Base-by-base conservation (phyloP, 2,329 filamentous ascomycete genomes). In the Pleomassaria siparia region DNA sequence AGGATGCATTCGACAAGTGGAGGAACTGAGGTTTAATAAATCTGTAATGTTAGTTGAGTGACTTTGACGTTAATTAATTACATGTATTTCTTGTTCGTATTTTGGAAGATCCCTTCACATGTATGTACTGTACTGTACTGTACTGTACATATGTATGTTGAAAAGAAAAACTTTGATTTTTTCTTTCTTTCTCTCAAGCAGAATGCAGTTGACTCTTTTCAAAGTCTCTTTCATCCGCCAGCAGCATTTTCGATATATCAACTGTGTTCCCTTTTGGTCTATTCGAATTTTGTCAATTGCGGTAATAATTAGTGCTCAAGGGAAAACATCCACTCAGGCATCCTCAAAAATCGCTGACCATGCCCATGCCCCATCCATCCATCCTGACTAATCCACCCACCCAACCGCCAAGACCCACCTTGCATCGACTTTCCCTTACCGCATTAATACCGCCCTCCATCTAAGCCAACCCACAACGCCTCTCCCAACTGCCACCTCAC, bases 1-100 rank as follows among this genome's bases (percentile, higher is more conserved):
- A 80, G 45, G 85, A 88, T 51, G 84, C 86, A 2, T 89, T 91
- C 60, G 77, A 79, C 64, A 78, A 74, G 46, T 80, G 85, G 54
- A 63, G 70, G 25, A 53, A 26, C 6, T 40, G 15, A 35, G 11
- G 13, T n/a, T 12, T 4, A 30, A 13, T 30, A 30, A 30, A 30
- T 30, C 11, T 30, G n/a, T n/a, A n/a, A n/a, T n/a, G n/a, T n/a
- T n/a, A n/a, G n/a, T n/a, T n/a, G n/a, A n/a, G n/a, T n/a, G n/a
- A n/a, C n/a, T n/a, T n/a, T n/a, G n/a, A 8, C 12, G 12, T 28
- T 8, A 32, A 32, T 32, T 32, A n/a, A 32, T 15, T 8, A 32
- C 29, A 32, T 32, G 29, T n/a, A 32, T n/a, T 15, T 28, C n/a
- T n/a, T n/a, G n/a, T n/a, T n/a, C n/a, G n/a, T n/a, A n/a, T n/a